A percentile compares a stretch with the other conserved stretches of the same genome.
phyloP scores from a whole-genome alignment of 345 rosid species.

The Firmiana major region DNA sequence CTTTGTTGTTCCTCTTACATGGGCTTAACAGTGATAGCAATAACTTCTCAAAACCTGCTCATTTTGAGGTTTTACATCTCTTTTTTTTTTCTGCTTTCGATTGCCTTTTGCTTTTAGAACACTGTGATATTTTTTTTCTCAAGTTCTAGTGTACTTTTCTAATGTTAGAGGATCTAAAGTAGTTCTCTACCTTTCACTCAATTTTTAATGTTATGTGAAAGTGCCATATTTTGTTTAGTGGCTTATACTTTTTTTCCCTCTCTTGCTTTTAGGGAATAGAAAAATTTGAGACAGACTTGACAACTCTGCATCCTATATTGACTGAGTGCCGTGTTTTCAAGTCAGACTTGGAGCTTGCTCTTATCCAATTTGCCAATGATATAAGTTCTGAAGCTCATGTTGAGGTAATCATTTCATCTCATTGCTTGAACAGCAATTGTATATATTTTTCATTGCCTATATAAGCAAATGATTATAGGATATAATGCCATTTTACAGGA shows the following conservation, averaged over 20 bases:
- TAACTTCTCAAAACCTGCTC: slow-evolving; percentile 76
- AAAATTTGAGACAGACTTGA: slow-evolving; percentile 62
- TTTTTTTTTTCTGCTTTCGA: not conserved
- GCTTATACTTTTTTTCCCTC: not conserved
- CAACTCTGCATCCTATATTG: slow-evolving; percentile 77
- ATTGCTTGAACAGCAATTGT: not conserved
- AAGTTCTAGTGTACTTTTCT: slow-evolving; percentile 10
- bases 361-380: slow-evolving; percentile 89
- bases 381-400: slow-evolving; percentile 97
- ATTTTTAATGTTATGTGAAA: not conserved
- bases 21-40: slow-evolving; percentile 90
- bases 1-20: slow-evolving; percentile 68
- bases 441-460: not conserved
- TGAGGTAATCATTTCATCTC: slow-evolving; percentile 44
- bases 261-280: slow-evolving; percentile 60
- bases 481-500: not conserved
- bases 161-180: not conserved
- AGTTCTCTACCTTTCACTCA: not conserved
- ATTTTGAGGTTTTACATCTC: slow-evolving; percentile 57
- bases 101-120: not conserved
- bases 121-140: not conserved
- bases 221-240: not conserved
- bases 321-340: slow-evolving; percentile 89
- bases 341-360: slow-evolving; percentile 75
- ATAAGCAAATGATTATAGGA: not conserved